phyloP scores from a whole-genome alignment of 1,284 basidiomycete genomes.

The Cryptococcus wingfieldii region DNA sequence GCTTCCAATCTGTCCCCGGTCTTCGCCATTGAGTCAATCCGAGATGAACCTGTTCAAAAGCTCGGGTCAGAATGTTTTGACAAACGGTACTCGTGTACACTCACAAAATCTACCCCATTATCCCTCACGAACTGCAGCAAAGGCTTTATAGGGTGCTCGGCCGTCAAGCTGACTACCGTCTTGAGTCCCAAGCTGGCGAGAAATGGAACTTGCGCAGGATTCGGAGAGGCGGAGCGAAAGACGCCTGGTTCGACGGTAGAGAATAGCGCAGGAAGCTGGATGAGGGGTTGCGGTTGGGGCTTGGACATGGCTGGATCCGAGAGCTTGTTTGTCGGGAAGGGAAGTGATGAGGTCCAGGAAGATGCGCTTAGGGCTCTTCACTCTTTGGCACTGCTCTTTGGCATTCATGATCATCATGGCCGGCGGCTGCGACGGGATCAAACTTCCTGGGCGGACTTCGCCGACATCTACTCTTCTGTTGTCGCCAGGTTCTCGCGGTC shows the following conservation, averaged over 20 bases:
- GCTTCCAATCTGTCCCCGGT: constrained; percentile 39
- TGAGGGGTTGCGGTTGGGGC: constrained; percentile 24
- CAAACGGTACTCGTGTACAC: constrained; percentile 2
- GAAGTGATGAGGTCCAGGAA: no score
- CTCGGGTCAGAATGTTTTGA: background rate
- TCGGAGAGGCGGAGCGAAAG: constrained; percentile 41
- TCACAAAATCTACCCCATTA: constrained; percentile 35
- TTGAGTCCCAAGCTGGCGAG: constrained; percentile 35
- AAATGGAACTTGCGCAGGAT: constrained; percentile 41
- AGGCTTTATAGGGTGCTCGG: constrained; percentile 42
- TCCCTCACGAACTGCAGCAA: constrained; percentile 27
- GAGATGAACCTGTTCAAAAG: constrained; percentile 32
- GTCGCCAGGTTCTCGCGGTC: no score
- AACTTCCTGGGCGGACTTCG: no score
- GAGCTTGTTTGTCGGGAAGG: background rate
- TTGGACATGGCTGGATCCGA: background rate
- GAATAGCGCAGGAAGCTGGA: constrained; percentile 41
- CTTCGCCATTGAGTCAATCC: constrained; percentile 41
- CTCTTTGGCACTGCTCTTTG: no score
- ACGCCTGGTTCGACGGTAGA: constrained; percentile 43
- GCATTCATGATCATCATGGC: no score
- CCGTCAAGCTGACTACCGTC: constrained; percentile 43
- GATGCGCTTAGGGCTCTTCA: no score
- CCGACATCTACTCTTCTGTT: no score
- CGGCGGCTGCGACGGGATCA: no score